Evolutionary conservation across 371 early-diverging fungal genomes (phyloP), one percentile per base, ranked within the genome.

Genomic region (Circinella minor): DNA sequence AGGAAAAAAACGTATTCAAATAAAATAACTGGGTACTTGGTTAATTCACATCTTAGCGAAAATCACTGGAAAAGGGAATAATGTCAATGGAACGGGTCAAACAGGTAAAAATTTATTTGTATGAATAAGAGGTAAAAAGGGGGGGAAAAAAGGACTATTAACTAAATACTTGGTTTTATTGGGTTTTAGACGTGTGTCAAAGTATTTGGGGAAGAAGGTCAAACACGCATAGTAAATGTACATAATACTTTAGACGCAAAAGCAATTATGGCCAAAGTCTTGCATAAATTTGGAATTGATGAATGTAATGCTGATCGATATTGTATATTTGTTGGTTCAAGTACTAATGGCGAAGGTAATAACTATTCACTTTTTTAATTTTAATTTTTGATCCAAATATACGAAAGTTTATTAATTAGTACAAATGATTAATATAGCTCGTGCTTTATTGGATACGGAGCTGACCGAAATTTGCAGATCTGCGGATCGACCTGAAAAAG

Each of bases 381-480:
- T 47, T 46, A 27, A 61, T 34, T 1, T 34, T 34, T 17, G n/a
- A 20, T n/a, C 14, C 20, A 37, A 46, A 14, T 63, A 34, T 68
- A 46, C n/a, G 2, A 27, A 27, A 27, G 27, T 27, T 27, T 27
- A 27, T 27, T 27, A 27, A 27, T n/a, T 51, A 51, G 5, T 15
- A 17, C 1, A n/a, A 51, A 5, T 13, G 0, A n/a, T 17, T 48
- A 47, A 36, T 48, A 11, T 77, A 86, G 89, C 88, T 3, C 86
- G 89, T 18, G 88, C 89, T 63, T 72, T 94, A 59, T 84, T 85
- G 13, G 93, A 93, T 74, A 84, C 86, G 10, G 93, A 94, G 69
- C 72, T 94, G 43, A 77, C 84, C 6, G 87, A 86, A 13, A 91
- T 94, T 55, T 95, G 93, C 74, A 81, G 82, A 27, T 89, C 89